phyloP scores from a whole-genome alignment of 2,329 filamentous ascomycete species.

The Bipolaris bicolor region DNA sequence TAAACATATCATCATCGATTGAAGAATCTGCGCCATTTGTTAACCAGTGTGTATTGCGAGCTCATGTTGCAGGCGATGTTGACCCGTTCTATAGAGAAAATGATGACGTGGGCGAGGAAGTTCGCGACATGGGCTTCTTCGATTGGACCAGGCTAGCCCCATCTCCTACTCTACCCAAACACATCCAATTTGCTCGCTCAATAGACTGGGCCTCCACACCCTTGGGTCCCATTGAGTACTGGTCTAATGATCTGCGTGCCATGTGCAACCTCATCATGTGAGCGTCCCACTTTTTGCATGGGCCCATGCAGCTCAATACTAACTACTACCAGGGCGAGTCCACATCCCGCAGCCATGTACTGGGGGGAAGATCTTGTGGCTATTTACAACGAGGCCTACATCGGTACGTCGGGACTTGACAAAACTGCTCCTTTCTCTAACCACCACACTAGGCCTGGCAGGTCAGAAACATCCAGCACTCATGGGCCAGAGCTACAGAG shows the following conservation, averaged over 20 bases:
- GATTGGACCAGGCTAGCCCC: constrained; percentile 80
- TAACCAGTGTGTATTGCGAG: constrained; percentile 52
- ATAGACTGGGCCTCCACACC: constrained; percentile 76
- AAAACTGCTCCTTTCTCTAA: constrained; percentile 2
- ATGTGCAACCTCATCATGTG: constrained; percentile 83
- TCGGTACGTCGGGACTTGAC: constrained; percentile 30
- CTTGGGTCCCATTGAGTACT: constrained; percentile 76
- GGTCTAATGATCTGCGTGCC: constrained; percentile 72
- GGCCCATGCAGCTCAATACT: not conserved
- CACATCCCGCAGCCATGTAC: constrained; percentile 72
- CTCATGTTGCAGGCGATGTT: constrained; percentile 49
- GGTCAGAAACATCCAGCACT: constrained; percentile 77
- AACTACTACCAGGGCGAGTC: constrained; percentile 39
- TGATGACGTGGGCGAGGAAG: constrained; percentile 26
- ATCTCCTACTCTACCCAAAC: constrained; percentile 67
- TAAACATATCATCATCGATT: constrained; percentile 28
- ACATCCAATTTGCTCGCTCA: constrained; percentile 74
- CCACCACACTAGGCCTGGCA: constrained; percentile 57
- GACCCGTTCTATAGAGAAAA: constrained; percentile 47
- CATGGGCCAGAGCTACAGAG: constrained; percentile 74
- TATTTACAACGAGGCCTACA: constrained; percentile 75
- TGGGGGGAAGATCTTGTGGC: constrained; percentile 74
- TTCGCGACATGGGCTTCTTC: constrained; percentile 63
- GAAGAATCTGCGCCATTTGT: constrained; percentile 39
- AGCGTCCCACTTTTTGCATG: constrained; percentile 3